Base-by-base conservation (phyloP, 23 red algal species). In the Pyropia yezoensis region DNA sequence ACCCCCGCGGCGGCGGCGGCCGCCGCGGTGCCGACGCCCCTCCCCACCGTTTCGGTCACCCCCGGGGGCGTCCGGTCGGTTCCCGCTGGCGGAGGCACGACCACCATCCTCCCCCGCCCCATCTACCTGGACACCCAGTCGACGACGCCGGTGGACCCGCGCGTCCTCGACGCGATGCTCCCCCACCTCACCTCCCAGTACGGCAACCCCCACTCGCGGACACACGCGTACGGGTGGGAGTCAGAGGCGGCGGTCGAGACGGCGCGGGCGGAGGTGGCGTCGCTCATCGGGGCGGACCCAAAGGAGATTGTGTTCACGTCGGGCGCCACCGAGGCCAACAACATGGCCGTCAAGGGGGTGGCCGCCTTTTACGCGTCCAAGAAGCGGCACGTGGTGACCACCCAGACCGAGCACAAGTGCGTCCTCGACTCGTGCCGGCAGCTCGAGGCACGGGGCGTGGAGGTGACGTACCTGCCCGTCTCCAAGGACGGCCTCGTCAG, bases 361-460 rank as follows among this genome's bases (percentile, higher is more conserved):
- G 85, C 85, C 13, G 54, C 65, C 50, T 96, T 96, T 71, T 96
- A 96, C 58, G 75, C 79, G 50, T 57, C 65, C 30, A 78, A 34
- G 34, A 96, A 96, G 73, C 63, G 73, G 5, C 92, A 96, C 67
- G 61, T 96, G 30, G 65, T 96, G 26, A 96, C 92, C 7, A 89
- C 84, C 4, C 84, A 88, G 63, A 96, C 92, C 60, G 92, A 96
- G 57, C 92, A 96, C 70, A 96, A 96, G 77, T 96, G 92, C 73
- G 92, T 96, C 19, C 63, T 96, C 20, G 92, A 96, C 50, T 89
- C 84, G 53, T 96, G 92, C 79, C 80, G 92, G 13, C 75, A 83
- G 66, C 59, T 96, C 27, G 70, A 96, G 61, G 85, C 81, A 30
- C 80, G 77, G 30, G 92, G 92, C 0, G 81, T 96, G 55, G 70